Conservation (phyloP, 345 rosid genomes). For the Eucalyptus cloeziana region DNA sequence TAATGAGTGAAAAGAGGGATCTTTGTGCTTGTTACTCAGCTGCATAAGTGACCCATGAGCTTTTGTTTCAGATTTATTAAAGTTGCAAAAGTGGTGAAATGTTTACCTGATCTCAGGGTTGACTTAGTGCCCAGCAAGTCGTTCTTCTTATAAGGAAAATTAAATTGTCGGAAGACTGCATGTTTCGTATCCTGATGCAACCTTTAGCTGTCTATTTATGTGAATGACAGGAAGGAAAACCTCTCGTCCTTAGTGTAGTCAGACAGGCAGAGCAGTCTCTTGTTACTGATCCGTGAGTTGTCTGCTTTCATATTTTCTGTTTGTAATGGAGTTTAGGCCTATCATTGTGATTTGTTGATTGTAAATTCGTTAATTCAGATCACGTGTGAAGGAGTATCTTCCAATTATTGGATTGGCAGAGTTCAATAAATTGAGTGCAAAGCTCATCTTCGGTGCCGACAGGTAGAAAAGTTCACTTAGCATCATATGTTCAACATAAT, state of each 20-base stretch:
- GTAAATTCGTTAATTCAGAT: constrained; percentile 9
- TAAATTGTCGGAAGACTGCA: background rate
- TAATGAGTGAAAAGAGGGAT: background rate
- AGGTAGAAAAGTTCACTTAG: constrained; percentile 25
- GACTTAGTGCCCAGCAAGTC: background rate
- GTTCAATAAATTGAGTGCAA: constrained; percentile 85
- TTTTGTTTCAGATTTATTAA: background rate
- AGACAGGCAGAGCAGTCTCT: constrained; percentile 73
- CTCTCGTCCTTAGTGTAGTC: constrained; percentile 73
- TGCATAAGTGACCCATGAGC: background rate
- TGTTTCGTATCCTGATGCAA: background rate
- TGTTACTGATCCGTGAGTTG: constrained; percentile 58
- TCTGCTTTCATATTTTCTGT: background rate
- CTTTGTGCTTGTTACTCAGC: background rate
- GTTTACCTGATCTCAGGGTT: background rate
- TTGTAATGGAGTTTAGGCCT: background rate
- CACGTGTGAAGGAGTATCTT: constrained; percentile 88
- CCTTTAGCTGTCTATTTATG: background rate
- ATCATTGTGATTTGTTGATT: background rate
- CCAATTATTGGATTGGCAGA: constrained; percentile 85
- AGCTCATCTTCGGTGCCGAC: constrained; percentile 78
- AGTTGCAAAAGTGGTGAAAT: background rate
- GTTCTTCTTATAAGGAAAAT: background rate
- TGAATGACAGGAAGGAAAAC: constrained; percentile 75
- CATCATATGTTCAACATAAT: background rate